A percentile compares a stretch with the other conserved stretches of the same genome.
phyloP scores from a whole-genome alignment of 305 asterid genomes.

The Fraxinus greggii region DNA sequence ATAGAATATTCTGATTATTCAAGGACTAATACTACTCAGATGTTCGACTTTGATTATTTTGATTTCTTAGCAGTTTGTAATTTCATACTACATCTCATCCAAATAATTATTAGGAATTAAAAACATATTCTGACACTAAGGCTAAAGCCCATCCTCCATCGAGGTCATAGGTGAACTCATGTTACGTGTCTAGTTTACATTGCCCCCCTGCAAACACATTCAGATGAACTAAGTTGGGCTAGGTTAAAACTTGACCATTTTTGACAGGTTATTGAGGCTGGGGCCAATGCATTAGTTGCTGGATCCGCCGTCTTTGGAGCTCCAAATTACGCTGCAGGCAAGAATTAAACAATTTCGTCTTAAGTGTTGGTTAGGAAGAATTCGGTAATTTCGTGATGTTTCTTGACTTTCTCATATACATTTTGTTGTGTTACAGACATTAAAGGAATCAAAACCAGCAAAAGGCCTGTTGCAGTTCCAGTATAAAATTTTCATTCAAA shows the following conservation, averaged over 20 bases:
- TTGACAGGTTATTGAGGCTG: slow-evolving; percentile 94
- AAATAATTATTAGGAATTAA: background rate
- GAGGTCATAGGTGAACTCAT: background rate
- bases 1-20: background rate
- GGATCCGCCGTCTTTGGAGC: slow-evolving; percentile 99
- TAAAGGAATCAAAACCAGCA: slow-evolving; percentile 94
- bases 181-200: background rate
- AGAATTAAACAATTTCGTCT: slow-evolving; percentile 20
- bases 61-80: background rate
- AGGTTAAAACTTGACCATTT: slow-evolving; percentile 7
- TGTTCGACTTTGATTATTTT: background rate
- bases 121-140: background rate
- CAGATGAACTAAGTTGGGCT: background rate
- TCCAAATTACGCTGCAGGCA: slow-evolving; percentile 96
- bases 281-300: slow-evolving; percentile 97
- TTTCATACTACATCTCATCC: background rate
- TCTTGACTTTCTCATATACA: background rate
- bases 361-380: background rate
- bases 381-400: background rate
- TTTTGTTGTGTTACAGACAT: slow-evolving; percentile 56
- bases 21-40: background rate
- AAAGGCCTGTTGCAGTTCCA: slow-evolving; percentile 79
- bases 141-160: background rate
- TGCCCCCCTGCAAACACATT: background rate
- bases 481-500: slow-evolving; percentile 36